A percentile compares a stretch with the other conserved stretches of the same genome.
phyloP scores from a whole-genome alignment of 495 filamentous ascomycete genomes.

The Talaromyces ruber region DNA sequence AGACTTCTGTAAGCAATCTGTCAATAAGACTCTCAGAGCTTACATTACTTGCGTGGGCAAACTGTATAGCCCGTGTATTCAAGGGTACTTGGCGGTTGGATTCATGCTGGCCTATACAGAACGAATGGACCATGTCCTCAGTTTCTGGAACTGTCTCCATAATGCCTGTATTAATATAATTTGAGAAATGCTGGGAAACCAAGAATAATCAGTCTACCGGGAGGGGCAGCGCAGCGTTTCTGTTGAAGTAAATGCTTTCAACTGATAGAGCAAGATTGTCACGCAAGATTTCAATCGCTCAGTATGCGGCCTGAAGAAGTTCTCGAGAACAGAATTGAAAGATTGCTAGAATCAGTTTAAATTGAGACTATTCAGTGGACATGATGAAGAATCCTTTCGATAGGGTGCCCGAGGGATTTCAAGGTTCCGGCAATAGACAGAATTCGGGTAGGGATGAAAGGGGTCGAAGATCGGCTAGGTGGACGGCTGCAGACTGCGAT shows the following conservation, averaged over 20 bases:
- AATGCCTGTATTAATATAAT: constrained; percentile 7
- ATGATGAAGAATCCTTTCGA: background rate
- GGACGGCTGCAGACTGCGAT: background rate
- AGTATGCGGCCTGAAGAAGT: background rate
- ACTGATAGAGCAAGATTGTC: background rate
- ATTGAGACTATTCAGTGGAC: background rate
- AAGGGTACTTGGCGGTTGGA: constrained; percentile 52
- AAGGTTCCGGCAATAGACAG: background rate
- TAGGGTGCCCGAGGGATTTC: background rate
- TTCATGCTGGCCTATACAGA: constrained; percentile 84
- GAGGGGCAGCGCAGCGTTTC: background rate
- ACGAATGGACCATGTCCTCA: constrained; percentile 51
- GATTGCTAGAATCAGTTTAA: background rate
- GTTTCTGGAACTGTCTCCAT: constrained; percentile 39
- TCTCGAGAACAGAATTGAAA: constrained; percentile 3
- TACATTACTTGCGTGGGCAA: constrained; percentile 54
- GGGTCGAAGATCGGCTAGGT: background rate
- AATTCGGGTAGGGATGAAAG: background rate
- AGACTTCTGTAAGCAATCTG: background rate
- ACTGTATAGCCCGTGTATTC: constrained; percentile 52
- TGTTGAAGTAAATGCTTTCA: background rate
- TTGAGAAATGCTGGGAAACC: background rate
- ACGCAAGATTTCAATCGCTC: background rate
- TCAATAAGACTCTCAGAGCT: constrained; percentile 10
- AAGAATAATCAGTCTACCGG: background rate